These are phyloP conservation scores for Lepidium sativum DNA, from an alignment of 345 rosid species.

Conservation along the genomic window DNA sequence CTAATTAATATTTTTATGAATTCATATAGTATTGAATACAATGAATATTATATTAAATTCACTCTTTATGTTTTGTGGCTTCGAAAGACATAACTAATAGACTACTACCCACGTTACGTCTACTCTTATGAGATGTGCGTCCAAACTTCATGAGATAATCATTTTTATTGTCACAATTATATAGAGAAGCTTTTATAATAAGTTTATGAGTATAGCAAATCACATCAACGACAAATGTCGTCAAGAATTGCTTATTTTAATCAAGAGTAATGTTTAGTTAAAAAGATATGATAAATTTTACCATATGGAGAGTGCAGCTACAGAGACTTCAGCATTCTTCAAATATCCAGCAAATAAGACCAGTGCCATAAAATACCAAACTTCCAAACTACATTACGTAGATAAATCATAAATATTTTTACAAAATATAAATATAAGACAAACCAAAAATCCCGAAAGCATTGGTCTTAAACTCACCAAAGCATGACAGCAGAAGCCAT, in stretches of 20 bases:
- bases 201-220: neutral
- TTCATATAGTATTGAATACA: no score
- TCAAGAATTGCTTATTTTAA: neutral
- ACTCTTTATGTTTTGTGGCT: neutral
- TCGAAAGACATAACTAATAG: neutral
- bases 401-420: neutral
- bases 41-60: neutral
- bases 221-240: neutral
- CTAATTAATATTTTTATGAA: no score
- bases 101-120: constrained; percentile 13
- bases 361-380: constrained; percentile 69
- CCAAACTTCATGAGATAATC: no score
- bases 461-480: constrained; percentile 39
- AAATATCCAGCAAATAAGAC: constrained; percentile 62
- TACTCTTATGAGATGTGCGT: no score
- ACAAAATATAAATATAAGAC: neutral
- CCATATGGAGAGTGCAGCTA: constrained; percentile 83
- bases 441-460: neutral
- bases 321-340: constrained; percentile 47
- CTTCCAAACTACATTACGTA: constrained; percentile 43
- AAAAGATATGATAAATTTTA: neutral
- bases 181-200: neutral
- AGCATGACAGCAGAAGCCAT: constrained; percentile 89
- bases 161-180: no score
- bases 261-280: neutral